These are phyloP conservation scores for Arabis hirsuta DNA, from an alignment of 345 rosid genomes.

Conservation along the genomic window DNA sequence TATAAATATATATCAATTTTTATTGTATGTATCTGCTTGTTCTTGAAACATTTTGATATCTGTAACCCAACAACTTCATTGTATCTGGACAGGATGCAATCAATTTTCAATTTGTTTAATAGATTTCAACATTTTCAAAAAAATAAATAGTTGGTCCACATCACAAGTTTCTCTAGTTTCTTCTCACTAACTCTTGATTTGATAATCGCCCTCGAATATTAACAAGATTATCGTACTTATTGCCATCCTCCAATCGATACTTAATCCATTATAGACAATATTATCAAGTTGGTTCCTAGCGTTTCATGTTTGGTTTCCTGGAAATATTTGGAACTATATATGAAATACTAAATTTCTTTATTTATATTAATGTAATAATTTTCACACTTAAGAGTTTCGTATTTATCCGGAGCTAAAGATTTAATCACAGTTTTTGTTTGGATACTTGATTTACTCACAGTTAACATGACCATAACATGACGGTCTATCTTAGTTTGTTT, in stretches of 20 bases:
- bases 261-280: neutral
- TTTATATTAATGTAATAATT: no score
- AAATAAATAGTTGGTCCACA: constrained; percentile 29
- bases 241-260: neutral
- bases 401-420: no score
- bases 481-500: no score
- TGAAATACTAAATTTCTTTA: no score
- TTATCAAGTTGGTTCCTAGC: neutral
- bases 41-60: constrained; percentile 27
- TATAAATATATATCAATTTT: constrained; percentile 6
- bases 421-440: no score
- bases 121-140: constrained; percentile 23
- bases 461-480: no score
- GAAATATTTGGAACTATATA: no score
- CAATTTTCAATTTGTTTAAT: neutral
- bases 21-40: constrained; percentile 27
- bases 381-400: no score
- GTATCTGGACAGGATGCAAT: constrained; percentile 31
- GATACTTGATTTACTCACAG: no score
- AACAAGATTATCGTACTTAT: constrained; percentile 1
- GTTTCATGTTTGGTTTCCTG: neutral
- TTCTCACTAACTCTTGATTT: constrained; percentile 34
- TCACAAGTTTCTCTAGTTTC: constrained; percentile 25
- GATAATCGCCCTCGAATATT: constrained; percentile 18
- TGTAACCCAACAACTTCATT: constrained; percentile 38